These are phyloP conservation scores for Globisporangium mamillatum DNA, from an alignment of 352 stramenopile genomes.

Conservation along the genomic window DNA sequence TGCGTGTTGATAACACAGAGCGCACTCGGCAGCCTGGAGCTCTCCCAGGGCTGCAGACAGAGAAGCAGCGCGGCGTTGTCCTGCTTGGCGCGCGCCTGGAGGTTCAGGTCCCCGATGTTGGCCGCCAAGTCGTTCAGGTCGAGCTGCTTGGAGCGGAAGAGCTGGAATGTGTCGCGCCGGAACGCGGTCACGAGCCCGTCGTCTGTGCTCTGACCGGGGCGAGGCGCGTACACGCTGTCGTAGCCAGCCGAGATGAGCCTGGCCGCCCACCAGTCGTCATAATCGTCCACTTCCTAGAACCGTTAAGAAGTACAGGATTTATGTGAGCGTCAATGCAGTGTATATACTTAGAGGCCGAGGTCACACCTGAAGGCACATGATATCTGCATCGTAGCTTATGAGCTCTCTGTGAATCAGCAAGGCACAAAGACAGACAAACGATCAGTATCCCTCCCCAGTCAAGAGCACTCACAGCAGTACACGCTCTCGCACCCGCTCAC, in stretches of 20 bases:
- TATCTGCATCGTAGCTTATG: conserved; percentile 70
- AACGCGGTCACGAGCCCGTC: conserved; percentile 85
- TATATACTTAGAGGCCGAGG: not conserved
- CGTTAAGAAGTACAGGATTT: not conserved
- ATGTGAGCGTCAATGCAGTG: not conserved
- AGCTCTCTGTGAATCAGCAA: conserved; percentile 46
- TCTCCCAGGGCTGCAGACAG: conserved; percentile 82
- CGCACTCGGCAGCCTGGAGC: conserved; percentile 55
- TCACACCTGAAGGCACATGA: conserved; percentile 80
- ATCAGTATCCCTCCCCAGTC: too few relatives aligned
- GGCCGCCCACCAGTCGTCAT: conserved; percentile 79
- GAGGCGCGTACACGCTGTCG: conserved; percentile 72
- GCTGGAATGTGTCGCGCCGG: conserved; percentile 66
- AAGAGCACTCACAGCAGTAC: not conserved
- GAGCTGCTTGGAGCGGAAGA: conserved; percentile 61
- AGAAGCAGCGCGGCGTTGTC: conserved; percentile 77
- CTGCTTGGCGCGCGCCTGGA: conserved; percentile 45
- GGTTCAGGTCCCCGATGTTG: conserved; percentile 40
- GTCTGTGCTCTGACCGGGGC: conserved; percentile 30
- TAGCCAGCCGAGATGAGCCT: conserved; percentile 69
- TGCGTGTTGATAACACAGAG: conserved; percentile 65
- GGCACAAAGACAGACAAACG: not conserved
- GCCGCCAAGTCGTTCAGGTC: conserved; percentile 55
- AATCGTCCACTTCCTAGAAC: conserved; percentile 80
- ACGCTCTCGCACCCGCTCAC: conserved; percentile 19